A percentile compares a stretch with the other conserved stretches of the same genome.
Conservation (phyloP, 805 yeast species). For the Starmera amethionina region DNA sequence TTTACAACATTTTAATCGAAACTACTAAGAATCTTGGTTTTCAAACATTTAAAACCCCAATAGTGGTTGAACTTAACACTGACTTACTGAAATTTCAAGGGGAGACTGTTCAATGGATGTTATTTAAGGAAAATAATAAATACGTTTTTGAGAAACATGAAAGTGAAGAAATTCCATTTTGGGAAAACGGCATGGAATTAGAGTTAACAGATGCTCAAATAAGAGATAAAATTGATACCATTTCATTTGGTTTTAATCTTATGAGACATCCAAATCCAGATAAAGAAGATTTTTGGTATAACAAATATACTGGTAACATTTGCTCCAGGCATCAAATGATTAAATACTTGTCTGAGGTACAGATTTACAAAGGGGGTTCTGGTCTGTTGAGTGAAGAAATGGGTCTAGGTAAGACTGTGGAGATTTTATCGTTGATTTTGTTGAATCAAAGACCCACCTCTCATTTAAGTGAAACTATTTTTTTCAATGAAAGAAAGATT, state of each 20-base stretch:
- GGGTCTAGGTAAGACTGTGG: slow-evolving; percentile 96
- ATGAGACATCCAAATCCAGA: slow-evolving; percentile 7
- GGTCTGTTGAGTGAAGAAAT: slow-evolving; percentile 89
- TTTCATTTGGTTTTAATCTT: slow-evolving; percentile 46
- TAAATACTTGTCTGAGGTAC: slow-evolving; percentile 16
- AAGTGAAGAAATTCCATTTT: slow-evolving; percentile 16
- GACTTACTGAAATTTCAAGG: slow-evolving; percentile 40
- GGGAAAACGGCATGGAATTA: slow-evolving; percentile 5
- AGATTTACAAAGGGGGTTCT: slow-evolving; percentile 9
- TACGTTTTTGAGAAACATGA: slow-evolving; percentile 21
- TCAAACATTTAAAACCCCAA: slow-evolving; percentile 4
- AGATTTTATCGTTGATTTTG: slow-evolving; percentile 55
- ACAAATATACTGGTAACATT: slow-evolving; percentile 39
- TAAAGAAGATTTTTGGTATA: slow-evolving; percentile 30
- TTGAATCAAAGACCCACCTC: slow-evolving; percentile 43
- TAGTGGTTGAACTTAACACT: slow-evolving; percentile 34
- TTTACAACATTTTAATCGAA: too few relatives aligned
- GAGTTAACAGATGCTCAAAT: slow-evolving; percentile 16
- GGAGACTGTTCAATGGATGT: slow-evolving; percentile 47
- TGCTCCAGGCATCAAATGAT: slow-evolving; percentile 24
- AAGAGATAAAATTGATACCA: slow-evolving; percentile 24
- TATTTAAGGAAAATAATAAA: slow-evolving; percentile 36
- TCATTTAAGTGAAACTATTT: slow-evolving; percentile 1
- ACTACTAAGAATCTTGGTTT: too few relatives aligned
- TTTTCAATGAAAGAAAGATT: slow-evolving; percentile 14